These are phyloP conservation scores for Alternaria arborescens DNA, from an alignment of 2,329 filamentous ascomycete species.

Conservation along the genomic window DNA sequence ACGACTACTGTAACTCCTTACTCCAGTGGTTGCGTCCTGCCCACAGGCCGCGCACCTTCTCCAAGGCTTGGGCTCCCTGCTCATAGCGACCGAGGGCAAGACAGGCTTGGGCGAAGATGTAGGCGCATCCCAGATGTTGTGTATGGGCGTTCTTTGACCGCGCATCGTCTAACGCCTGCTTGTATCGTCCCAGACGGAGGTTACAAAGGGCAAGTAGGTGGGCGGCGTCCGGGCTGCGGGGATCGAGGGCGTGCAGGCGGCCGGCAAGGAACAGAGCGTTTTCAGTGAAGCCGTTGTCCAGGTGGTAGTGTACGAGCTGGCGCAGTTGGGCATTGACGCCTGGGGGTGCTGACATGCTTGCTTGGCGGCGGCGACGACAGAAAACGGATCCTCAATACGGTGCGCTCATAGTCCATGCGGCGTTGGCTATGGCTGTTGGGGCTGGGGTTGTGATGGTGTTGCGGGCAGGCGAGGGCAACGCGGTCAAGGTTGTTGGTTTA, in stretches of 20 bases:
- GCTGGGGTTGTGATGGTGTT: conserved; percentile 6
- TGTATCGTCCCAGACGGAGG: conserved; percentile 80
- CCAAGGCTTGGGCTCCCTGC: conserved; percentile 83
- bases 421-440: conserved; percentile 4
- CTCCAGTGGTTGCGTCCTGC: conserved; percentile 77
- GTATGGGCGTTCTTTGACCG: conserved; percentile 75
- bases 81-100: conserved; percentile 78
- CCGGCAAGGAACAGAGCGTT: conserved; percentile 96
- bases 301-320: conserved; percentile 73
- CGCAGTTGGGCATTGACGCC: conserved; percentile 68
- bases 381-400: conserved; percentile 18
- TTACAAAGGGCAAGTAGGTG: conserved; percentile 88
- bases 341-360: conserved; percentile 64
- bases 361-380: neutral
- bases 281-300: conserved; percentile 88
- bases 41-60: conserved; percentile 83
- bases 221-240: conserved; percentile 78
- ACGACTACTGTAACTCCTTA: conserved; percentile 55
- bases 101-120: conserved; percentile 90
- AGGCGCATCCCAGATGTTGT: conserved; percentile 84
- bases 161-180: conserved; percentile 85
- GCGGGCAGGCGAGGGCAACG: conserved; percentile 14
- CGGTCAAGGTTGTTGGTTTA: conserved; percentile 17
- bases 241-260: conserved; percentile 83
- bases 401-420: conserved; percentile 13